These are phyloP conservation scores for Verticillium nubilum DNA, from an alignment of 2,329 filamentous ascomycete genomes.

Conservation along the genomic window DNA sequence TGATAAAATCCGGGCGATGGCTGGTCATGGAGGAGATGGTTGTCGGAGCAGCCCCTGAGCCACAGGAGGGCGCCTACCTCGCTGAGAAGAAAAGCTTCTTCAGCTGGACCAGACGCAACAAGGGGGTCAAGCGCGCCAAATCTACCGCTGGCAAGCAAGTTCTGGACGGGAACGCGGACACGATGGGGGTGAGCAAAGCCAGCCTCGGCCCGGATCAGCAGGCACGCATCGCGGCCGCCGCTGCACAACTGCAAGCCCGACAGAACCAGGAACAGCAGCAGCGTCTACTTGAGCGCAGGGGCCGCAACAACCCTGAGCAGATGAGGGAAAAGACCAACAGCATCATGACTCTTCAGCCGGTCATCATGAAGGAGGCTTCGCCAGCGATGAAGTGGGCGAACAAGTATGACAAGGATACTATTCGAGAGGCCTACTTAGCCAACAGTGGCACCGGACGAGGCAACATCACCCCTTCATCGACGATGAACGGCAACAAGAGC, in stretches of 20 bases:
- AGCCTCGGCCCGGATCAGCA: conserved; percentile 89
- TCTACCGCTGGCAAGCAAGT: conserved; percentile 57
- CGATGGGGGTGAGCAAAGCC: conserved; percentile 60
- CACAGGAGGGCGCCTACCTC: conserved; percentile 80
- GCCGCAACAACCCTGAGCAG: conserved; percentile 49
- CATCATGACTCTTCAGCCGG: conserved; percentile 79
- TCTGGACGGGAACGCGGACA: conserved; percentile 35
- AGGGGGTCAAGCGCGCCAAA: conserved; percentile 59
- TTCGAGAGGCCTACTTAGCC: conserved; percentile 79
- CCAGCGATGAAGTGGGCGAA: conserved; percentile 96
- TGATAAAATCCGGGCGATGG: conserved; percentile 78
- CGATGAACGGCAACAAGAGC: conserved; percentile 29
- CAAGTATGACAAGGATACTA: conserved; percentile 86
- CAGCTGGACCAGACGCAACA: conserved; percentile 71
- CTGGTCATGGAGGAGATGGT: conserved; percentile 95
- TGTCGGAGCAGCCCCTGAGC: conserved; percentile 83
- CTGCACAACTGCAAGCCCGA: conserved; percentile 71
- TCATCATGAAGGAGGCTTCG: conserved; percentile 79
- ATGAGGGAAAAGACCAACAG: conserved; percentile 77
- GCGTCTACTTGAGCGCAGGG: conserved; percentile 37
- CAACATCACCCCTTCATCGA: conserved; percentile 38
- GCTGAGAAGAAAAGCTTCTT: conserved; percentile 95
- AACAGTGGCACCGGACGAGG: conserved; percentile 70
- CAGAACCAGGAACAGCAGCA: conserved; percentile 52
- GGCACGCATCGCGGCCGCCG: conserved; percentile 86